A percentile compares a stretch with the other conserved stretches of the same genome.
Conservation (phyloP, 2,329 filamentous ascomycete genomes). For the Neofusicoccum cordaticola region DNA sequence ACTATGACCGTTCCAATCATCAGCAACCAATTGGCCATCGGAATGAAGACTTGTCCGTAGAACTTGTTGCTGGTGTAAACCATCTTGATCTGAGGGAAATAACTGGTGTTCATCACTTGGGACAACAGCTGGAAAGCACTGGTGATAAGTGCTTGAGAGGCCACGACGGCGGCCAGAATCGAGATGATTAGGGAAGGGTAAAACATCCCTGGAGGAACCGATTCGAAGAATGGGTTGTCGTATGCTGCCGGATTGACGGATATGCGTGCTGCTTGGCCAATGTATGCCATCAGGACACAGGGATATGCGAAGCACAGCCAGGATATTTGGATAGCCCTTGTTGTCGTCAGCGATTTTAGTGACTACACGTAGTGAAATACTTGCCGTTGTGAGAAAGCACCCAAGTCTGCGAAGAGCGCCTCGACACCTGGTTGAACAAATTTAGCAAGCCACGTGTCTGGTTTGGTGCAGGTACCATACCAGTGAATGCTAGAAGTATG, state of each 20-base stretch:
- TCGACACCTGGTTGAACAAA: conserved; percentile 51
- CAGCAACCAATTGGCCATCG: conserved; percentile 72
- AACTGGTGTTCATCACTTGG: conserved; percentile 70
- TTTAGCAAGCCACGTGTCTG: not conserved
- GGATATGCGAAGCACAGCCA: conserved; percentile 70
- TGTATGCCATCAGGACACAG: conserved; percentile 64
- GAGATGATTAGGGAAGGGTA: conserved; percentile 68
- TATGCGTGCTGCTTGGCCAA: conserved; percentile 73
- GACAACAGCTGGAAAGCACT: conserved; percentile 64
- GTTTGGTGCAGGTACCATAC: conserved; percentile 25
- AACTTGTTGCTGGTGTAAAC: conserved; percentile 68
- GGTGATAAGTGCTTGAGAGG: conserved; percentile 76
- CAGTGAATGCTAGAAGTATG: conserved; percentile 71
- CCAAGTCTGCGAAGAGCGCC: conserved; percentile 73
- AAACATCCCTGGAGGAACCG: conserved; percentile 64
- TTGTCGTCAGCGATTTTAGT: not conserved
- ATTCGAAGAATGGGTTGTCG: conserved; percentile 72
- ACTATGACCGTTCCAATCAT: conserved; percentile 75
- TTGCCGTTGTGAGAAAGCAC: conserved; percentile 61
- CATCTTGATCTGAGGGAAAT: conserved; percentile 73
- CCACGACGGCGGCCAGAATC: conserved; percentile 69
- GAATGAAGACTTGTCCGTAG: conserved; percentile 74
- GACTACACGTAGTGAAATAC: not conserved
- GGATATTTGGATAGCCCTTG: conserved; percentile 65
- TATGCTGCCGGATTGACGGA: conserved; percentile 58